A percentile compares a stretch with the other conserved stretches of the same genome.
phyloP scores from a whole-genome alignment of 441 rosid species.

The Brassica balearica region DNA sequence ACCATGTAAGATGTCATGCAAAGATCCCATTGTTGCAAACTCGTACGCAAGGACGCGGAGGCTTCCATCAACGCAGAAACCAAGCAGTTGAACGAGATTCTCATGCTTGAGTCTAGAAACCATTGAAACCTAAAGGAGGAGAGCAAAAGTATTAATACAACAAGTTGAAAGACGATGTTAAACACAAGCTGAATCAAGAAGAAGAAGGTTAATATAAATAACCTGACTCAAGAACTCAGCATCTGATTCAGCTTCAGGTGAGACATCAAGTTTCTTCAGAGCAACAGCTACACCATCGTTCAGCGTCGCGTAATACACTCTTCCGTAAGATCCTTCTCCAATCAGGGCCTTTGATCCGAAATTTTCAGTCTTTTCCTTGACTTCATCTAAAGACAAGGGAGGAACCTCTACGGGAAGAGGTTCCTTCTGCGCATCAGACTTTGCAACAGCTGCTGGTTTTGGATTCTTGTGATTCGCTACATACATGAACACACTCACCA shows the following conservation, averaged over 20 bases:
- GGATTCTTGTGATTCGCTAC: conserved; percentile 51
- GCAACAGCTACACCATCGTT: conserved; percentile 78
- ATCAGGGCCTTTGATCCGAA: conserved; percentile 89
- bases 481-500: conserved; percentile 21
- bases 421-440: conserved; percentile 54
- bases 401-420: conserved; percentile 83
- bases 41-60: conserved; percentile 90
- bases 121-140: conserved; percentile 68
- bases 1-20: conserved; percentile 98
- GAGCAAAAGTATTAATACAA: conserved; percentile 7
- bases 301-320: conserved; percentile 84
- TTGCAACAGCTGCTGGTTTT: conserved; percentile 58
- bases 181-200: neutral
- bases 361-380: conserved; percentile 88
- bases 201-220: neutral
- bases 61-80: conserved; percentile 91
- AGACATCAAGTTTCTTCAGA: conserved; percentile 86
- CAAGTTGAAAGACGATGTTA: no score
- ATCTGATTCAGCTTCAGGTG: conserved; percentile 84
- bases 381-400: conserved; percentile 73
- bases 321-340: conserved; percentile 98
- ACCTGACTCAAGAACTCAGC: conserved; percentile 72
- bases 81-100: conserved; percentile 81
- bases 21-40: conserved; percentile 99
- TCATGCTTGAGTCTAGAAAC: conserved; percentile 93